These are phyloP conservation scores for Ceratocystis lukuohia DNA, from an alignment of 2,329 filamentous ascomycete species.

Conservation along the genomic window DNA sequence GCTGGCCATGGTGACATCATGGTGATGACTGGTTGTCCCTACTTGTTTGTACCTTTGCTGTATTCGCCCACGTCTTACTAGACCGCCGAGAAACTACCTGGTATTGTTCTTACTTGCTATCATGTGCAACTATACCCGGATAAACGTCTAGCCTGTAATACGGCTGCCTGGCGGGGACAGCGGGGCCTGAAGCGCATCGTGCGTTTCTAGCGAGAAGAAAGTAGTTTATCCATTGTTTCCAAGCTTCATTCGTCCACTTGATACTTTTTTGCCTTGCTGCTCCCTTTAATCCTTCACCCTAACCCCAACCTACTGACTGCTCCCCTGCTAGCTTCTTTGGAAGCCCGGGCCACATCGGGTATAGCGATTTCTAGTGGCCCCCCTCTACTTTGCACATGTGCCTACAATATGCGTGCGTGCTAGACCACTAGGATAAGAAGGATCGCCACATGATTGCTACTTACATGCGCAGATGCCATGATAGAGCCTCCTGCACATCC, in stretches of 20 bases:
- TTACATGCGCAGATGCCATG: background rate
- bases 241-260: background rate
- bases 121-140: background rate
- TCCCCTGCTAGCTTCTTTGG: background rate
- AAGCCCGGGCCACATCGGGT: background rate
- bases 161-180: background rate
- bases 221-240: background rate
- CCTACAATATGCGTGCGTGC: background rate
- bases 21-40: too few relatives aligned
- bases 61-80: too few relatives aligned
- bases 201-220: background rate
- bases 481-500: background rate
- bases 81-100: too few relatives aligned
- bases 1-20: too few relatives aligned
- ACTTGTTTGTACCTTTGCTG: too few relatives aligned
- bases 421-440: background rate
- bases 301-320: background rate
- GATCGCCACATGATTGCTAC: constrained; percentile 1
- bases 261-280: background rate
- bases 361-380: background rate
- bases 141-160: background rate
- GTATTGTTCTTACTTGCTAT: too few relatives aligned
- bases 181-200: background rate
- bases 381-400: background rate
- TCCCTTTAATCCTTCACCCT: background rate